Evolutionary conservation across 2,329 filamentous ascomycete species (phyloP).

Genomic region (Fusarium devonianum): DNA sequence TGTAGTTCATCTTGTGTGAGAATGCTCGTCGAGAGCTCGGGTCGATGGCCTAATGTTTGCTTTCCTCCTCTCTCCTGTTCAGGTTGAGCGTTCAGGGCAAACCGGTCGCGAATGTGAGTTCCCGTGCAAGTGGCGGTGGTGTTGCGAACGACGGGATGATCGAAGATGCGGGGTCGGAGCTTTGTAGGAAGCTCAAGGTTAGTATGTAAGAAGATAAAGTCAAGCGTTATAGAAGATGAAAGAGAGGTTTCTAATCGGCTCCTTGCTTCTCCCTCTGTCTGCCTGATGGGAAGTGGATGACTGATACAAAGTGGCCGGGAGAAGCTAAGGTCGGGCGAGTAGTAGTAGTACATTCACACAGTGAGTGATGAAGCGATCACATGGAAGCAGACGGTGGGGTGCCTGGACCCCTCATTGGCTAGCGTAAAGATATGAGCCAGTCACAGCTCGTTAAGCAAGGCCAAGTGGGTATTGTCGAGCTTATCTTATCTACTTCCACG

Average conservation of each 20-base stretch:
- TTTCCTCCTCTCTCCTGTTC: not conserved
- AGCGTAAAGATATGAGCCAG: conserved; percentile 13
- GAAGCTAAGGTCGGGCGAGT: conserved; percentile 8
- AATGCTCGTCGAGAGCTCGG: not conserved
- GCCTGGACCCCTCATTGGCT: conserved; percentile 34
- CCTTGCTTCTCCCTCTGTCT: conserved; percentile 9
- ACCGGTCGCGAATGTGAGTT: no score
- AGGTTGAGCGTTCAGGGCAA: no score
- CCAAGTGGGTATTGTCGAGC: conserved; percentile 1
- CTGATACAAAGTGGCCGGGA: conserved; percentile 17
- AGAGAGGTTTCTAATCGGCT: not conserved
- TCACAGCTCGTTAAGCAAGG: conserved; percentile 1
- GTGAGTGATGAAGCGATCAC: conserved; percentile 41
- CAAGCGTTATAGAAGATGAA: not conserved
- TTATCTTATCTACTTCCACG: conserved; percentile 34
- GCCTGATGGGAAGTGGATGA: conserved; percentile 14
- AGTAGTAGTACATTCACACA: conserved; percentile 21
- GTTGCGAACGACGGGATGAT: not conserved
- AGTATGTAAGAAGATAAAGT: not conserved
- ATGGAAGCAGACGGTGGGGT: conserved; percentile 38
- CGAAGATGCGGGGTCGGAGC: conserved; percentile 23
- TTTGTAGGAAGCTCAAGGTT: conserved; percentile 6
- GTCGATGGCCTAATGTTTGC: not conserved
- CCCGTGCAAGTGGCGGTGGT: no score
- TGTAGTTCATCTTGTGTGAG: conserved; percentile 74